A percentile compares a stretch with the other conserved stretches of the same genome.
Conservation (phyloP, 208 protist genomes). For the Angomonas deanei region DNA sequence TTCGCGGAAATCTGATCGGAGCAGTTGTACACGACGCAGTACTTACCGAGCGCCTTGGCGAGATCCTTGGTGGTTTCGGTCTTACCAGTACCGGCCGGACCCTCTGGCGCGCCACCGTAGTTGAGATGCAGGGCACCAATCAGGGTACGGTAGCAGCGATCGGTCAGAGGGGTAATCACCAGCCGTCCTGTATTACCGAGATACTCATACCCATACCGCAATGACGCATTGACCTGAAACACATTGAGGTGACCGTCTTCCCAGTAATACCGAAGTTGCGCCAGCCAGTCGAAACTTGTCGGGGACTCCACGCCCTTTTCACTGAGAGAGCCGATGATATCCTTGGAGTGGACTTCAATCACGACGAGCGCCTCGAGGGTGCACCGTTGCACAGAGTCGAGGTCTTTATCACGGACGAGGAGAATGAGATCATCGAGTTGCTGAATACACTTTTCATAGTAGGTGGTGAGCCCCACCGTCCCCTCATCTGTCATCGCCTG, state of each 20-base stretch:
- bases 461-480: conserved; percentile 78
- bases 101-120: conserved; percentile 95
- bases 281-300: conserved; percentile 94
- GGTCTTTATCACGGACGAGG: conserved; percentile 85
- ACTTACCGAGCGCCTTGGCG: conserved; percentile 93
- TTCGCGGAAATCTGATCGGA: conserved; percentile 94
- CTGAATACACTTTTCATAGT: conserved; percentile 80
- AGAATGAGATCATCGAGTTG: conserved; percentile 91
- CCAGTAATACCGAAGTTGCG: conserved; percentile 97
- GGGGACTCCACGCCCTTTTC: conserved; percentile 89
- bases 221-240: conserved; percentile 89
- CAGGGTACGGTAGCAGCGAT: conserved; percentile 94
- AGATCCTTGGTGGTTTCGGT: conserved; percentile 99
- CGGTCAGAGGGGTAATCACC: conserved; percentile 96
- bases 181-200: conserved; percentile 94
- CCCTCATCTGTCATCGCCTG: conserved; percentile 84
- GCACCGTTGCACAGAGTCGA: conserved; percentile 80
- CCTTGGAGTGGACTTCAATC: conserved; percentile 93
- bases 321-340: conserved; percentile 90
- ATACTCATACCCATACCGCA: conserved; percentile 97
- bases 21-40: conserved; percentile 99
- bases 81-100: conserved; percentile 97
- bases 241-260: conserved; percentile 83
- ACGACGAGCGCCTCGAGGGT: conserved; percentile 93
- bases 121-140: conserved; percentile 96